Conservation (phyloP, 2,329 filamentous ascomycete genomes). For the Myriosclerotinia curreyana region DNA sequence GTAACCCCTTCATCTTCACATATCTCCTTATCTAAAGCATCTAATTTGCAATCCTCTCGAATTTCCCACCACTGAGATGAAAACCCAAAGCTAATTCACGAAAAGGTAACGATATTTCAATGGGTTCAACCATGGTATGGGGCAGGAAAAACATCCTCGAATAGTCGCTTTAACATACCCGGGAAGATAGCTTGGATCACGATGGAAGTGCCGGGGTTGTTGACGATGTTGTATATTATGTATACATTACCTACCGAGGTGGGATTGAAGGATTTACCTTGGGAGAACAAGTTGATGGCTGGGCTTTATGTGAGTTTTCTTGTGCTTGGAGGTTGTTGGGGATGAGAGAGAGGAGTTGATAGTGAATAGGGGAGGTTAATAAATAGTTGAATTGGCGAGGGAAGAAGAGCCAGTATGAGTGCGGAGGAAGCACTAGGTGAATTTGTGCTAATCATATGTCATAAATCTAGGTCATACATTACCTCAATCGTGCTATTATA, state of each 20-base stretch:
- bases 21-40: too few species aligned
- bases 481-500: slow-evolving; percentile 82
- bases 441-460: slow-evolving; percentile 12
- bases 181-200: slow-evolving; percentile 82
- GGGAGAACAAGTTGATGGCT: slow-evolving; percentile 74
- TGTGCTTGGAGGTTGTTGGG: not conserved
- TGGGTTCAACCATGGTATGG: slow-evolving; percentile 77
- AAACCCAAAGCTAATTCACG: not conserved
- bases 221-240: slow-evolving; percentile 78
- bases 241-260: slow-evolving; percentile 56
- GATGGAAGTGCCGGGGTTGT: slow-evolving; percentile 80
- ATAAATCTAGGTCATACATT: slow-evolving; percentile 66
- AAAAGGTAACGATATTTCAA: slow-evolving; percentile 69
- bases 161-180: slow-evolving; percentile 76
- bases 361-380: not conserved
- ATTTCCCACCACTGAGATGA: not conserved
- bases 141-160: slow-evolving; percentile 84
- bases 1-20: too few species aligned
- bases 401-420: too few species aligned
- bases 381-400: not conserved
- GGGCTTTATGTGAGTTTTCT: slow-evolving; percentile 53
- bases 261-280: slow-evolving; percentile 62
- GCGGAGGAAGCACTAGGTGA: not conserved
- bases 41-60: not conserved
- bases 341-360: too few species aligned